Evolutionary conservation across 2,329 filamentous ascomycete species (phyloP), one percentile per base, ranked within the genome.

Genomic region (Xylariaceae sp.): DNA sequence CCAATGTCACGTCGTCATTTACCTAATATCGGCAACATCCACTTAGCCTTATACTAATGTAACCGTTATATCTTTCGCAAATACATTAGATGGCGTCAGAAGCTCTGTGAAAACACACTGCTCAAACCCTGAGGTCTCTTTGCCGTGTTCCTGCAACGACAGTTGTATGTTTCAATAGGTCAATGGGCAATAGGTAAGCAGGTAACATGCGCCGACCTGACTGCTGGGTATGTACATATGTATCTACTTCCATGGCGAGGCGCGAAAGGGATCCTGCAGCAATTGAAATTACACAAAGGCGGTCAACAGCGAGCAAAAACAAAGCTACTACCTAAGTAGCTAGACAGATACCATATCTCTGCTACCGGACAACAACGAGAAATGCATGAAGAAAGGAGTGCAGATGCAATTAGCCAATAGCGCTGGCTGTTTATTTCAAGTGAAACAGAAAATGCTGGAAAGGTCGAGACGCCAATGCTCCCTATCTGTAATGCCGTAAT

Each of bases 371-470:
- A 44, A 54, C 56, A 16, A 37, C 32, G 23, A 37, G 56, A 47
- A 60, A 70, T 75, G 74, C 73, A 74, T 70, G 64, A 52, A 56
- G 67, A 73, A 72, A 74, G 73, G 73, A 73, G 71, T 74, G 73
- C 72, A 75, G 71, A 59, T 59, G 43, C 60, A 44, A 56, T 59
- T 62, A 56, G 57, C 70, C 71, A 74, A 73, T 73, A 63, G 59
- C 32, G 48, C 44, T 50, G 23, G 46, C 40, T 40, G 21, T 23
- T 41, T 55, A 54, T 57, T 56, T 44, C 45, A 68, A 65, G 66
- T 74, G 73, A 75, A 75, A 75, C 73, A 60, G 72, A 75, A 73
- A 64, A 62, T 65, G 69, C 70, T 72, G 65, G 70, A 72, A 71
- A 50, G 59, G 49, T 65, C 62, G 57, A 61, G 52, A 57, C 56